phyloP scores from a whole-genome alignment of 148 eudicot genomes.

The Drosera capensis region DNA sequence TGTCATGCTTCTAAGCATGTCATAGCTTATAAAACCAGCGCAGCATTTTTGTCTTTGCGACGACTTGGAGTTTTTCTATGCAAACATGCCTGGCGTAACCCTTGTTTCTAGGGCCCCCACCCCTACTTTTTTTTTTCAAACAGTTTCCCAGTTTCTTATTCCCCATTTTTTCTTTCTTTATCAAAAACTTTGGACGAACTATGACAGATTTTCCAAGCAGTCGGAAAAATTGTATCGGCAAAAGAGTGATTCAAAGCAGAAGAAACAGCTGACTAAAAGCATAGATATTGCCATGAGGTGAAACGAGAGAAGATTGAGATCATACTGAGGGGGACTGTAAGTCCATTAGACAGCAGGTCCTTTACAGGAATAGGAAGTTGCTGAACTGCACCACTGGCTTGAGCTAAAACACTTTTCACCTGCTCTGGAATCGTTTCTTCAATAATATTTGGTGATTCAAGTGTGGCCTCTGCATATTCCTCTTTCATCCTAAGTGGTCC shows the following conservation, averaged over 20 bases:
- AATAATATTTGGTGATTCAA: slow-evolving; percentile 51
- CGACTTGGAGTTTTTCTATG: too few species aligned
- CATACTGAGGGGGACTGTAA: slow-evolving; percentile 73
- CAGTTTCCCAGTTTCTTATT: too few species aligned
- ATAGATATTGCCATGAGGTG: background rate
- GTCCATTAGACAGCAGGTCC: slow-evolving; percentile 50
- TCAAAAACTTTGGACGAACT: too few species aligned
- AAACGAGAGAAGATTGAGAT: background rate
- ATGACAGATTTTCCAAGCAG: too few species aligned
- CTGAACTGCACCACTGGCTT: slow-evolving; percentile 47
- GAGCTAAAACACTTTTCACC: slow-evolving; percentile 47
- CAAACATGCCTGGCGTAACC: too few species aligned
- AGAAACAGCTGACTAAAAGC: background rate
- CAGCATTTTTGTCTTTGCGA: too few species aligned
- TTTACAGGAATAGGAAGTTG: slow-evolving; percentile 70
- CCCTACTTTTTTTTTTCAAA: too few species aligned
- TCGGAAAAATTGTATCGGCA: too few species aligned
- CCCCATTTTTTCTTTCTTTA: too few species aligned
- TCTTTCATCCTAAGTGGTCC: slow-evolving; percentile 94
- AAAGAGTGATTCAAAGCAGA: background rate
- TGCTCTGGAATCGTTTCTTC: slow-evolving; percentile 70
- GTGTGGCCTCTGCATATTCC: slow-evolving; percentile 52
- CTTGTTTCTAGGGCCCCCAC: too few species aligned
- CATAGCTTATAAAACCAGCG: too few species aligned
- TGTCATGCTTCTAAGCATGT: too few species aligned